Percentiles rank a stretch among this genome's conserved stretches.
Conservation (phyloP, 2,329 filamentous ascomycete genomes). For the Ophiostoma sp. region DNA sequence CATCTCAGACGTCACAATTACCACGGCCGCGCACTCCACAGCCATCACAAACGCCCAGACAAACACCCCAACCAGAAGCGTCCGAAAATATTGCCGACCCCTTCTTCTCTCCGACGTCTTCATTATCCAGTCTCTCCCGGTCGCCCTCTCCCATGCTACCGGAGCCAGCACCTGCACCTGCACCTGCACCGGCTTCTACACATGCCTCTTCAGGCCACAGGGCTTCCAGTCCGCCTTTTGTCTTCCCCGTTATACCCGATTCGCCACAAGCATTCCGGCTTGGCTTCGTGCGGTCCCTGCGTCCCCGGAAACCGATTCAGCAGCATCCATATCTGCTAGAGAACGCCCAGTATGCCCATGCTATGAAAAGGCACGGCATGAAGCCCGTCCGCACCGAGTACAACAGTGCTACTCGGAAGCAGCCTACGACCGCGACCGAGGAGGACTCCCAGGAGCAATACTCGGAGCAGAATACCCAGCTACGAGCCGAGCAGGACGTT, state of each 20-base stretch:
- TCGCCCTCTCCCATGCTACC: constrained; percentile 14
- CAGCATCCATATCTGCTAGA: constrained; percentile 55
- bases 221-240: not conserved
- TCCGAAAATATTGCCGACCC: not conserved
- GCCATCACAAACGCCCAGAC: not conserved
- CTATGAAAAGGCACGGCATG: constrained; percentile 50
- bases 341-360: constrained; percentile 48
- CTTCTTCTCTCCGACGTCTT: constrained; percentile 21
- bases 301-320: constrained; percentile 56
- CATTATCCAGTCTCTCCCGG: constrained; percentile 19
- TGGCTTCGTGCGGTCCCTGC: constrained; percentile 45
- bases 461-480: constrained; percentile 46
- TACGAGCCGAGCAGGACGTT: constrained; percentile 19
- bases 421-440: constrained; percentile 28
- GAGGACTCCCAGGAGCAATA: constrained; percentile 47
- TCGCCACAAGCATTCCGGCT: constrained; percentile 27
- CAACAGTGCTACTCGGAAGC: constrained; percentile 25
- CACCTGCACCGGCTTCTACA: not conserved
- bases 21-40: not conserved
- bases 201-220: not conserved
- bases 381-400: constrained; percentile 45
- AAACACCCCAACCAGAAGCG: not conserved
- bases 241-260: constrained; percentile 18
- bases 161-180: not conserved
- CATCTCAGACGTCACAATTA: not conserved